Evolutionary conservation across 345 rosid genomes (phyloP), one percentile per base, ranked within the genome.

Genomic region (Viola odorata): DNA sequence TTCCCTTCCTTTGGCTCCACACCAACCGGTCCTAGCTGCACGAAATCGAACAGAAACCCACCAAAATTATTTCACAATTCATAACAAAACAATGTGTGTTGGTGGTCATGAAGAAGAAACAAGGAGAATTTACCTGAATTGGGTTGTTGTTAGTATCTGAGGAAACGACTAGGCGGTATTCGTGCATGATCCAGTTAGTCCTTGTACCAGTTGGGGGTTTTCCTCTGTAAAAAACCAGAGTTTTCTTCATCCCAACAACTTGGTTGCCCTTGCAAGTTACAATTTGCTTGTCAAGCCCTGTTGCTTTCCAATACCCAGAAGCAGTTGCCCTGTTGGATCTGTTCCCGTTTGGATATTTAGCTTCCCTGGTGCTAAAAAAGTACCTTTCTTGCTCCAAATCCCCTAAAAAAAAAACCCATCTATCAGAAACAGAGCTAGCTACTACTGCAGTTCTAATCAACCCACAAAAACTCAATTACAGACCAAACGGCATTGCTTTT

Each of bases 131-230:
- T 7, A 13, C 52, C 42, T 8, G 38, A n/a, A 47, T 4, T 47
- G 50, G 13, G 12, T 3, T 5, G 16, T 8, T 36, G 10, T 7
- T 12, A 40, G 64, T 60, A 10, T 57, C 66, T 9, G 77, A 15
- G 53, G 37, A 40, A 32, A 58, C 63, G 37, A 94, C n/a, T n/a
- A n/a, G 95, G 14, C 97, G 95, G 58, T 94, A 94, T 55, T 94
- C 99, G 11, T 94, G 99, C 99, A 94, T 94, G 76, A 94, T 77
- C 99, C 99, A 94, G 38, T 94, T 89, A 53, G 99, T 90, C 69
- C 92, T 86, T 0, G 80, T 42, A 9, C 97, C 99, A 50, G 74
- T 81, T 3, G 97, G 96, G 10, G 96, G 91, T 61, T 90, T 94
- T 44, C 99, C 99, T 75, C 84, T 81, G 64, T 88, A 94, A 54